phyloP scores from a whole-genome alignment of 345 rosid species.

The Erysimum cheiranthoides region DNA sequence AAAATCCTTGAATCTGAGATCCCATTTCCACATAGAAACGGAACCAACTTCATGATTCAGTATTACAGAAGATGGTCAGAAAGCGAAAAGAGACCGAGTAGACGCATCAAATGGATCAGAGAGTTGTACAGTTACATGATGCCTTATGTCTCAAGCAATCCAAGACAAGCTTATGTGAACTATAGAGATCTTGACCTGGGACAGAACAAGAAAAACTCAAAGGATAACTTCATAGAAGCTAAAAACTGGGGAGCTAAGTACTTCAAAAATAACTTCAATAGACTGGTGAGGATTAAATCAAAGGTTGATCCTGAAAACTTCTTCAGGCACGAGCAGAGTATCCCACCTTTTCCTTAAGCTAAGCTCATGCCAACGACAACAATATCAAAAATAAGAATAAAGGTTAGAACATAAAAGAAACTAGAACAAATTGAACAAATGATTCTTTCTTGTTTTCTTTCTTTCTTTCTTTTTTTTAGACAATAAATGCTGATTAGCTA shows the following conservation, averaged over 20 bases:
- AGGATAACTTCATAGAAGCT: slow-evolving; percentile 45
- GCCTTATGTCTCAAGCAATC: slow-evolving; percentile 62
- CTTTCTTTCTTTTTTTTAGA: too few species aligned
- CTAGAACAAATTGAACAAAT: too few species aligned
- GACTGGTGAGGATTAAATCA: slow-evolving; percentile 58
- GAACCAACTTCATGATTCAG: slow-evolving; percentile 53
- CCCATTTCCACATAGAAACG: slow-evolving; percentile 68
- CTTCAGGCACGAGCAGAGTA: slow-evolving; percentile 71
- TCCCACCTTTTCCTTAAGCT: slow-evolving; percentile 44
- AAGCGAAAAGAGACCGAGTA: slow-evolving; percentile 13
- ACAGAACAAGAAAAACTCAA: slow-evolving; percentile 45
- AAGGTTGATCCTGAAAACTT: slow-evolving; percentile 62
- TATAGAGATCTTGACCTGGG: slow-evolving; percentile 79
- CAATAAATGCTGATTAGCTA: too few species aligned
- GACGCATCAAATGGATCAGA: slow-evolving; percentile 52
- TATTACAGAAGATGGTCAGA: slow-evolving; percentile 52
- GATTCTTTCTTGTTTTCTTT: too few species aligned
- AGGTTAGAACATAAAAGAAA: too few species aligned
- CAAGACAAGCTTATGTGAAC: slow-evolving; percentile 62
- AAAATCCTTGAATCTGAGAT: slow-evolving; percentile 51
- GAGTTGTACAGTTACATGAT: slow-evolving; percentile 56
- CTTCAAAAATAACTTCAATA: slow-evolving; percentile 57
- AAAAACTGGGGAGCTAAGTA: slow-evolving; percentile 58
- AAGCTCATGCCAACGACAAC: neutral
- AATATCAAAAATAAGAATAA: slow-evolving; percentile 25